phyloP scores from a whole-genome alignment of 2,329 filamentous ascomycete species.

The Pestalotiopsis sp. region DNA sequence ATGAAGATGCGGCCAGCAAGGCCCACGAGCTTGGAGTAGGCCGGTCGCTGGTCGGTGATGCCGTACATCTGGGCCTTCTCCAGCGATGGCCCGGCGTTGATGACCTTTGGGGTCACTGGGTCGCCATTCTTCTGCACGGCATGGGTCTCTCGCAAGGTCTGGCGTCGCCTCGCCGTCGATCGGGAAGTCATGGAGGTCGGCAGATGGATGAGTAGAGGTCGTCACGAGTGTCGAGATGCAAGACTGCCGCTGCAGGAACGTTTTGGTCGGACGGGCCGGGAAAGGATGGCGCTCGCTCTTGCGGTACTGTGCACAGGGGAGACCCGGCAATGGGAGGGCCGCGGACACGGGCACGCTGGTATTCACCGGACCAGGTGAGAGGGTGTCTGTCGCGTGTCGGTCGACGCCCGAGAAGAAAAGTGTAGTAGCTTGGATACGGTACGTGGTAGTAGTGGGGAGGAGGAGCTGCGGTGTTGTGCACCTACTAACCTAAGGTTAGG shows the following conservation, averaged over 20 bases:
- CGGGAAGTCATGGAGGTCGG: constrained; percentile 42
- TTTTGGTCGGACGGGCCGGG: not conserved
- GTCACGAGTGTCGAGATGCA: constrained; percentile 24
- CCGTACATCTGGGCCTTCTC: constrained; percentile 59
- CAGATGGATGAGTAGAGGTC: constrained; percentile 13
- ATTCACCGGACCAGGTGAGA: not conserved
- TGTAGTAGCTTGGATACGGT: not conserved
- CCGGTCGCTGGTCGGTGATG: constrained; percentile 53
- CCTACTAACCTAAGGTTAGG: too few species aligned
- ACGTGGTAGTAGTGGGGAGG: too few species aligned
- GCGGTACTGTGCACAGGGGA: not conserved
- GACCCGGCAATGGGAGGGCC: not conserved
- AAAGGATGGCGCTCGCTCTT: not conserved
- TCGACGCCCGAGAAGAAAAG: not conserved
- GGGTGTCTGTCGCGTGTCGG: not conserved
- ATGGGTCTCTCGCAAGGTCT: constrained; percentile 47
- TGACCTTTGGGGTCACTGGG: constrained; percentile 48
- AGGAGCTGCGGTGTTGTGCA: too few species aligned
- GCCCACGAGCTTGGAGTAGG: constrained; percentile 52
- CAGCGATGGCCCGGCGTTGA: constrained; percentile 55
- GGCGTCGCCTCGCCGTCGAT: constrained; percentile 45
- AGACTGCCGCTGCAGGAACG: not conserved
- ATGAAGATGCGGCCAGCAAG: constrained; percentile 56
- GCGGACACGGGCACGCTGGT: not conserved
- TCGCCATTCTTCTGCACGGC: constrained; percentile 41